Conservation (phyloP, 2,329 filamentous ascomycete genomes). For the Sporothrix pseudoabietina region DNA sequence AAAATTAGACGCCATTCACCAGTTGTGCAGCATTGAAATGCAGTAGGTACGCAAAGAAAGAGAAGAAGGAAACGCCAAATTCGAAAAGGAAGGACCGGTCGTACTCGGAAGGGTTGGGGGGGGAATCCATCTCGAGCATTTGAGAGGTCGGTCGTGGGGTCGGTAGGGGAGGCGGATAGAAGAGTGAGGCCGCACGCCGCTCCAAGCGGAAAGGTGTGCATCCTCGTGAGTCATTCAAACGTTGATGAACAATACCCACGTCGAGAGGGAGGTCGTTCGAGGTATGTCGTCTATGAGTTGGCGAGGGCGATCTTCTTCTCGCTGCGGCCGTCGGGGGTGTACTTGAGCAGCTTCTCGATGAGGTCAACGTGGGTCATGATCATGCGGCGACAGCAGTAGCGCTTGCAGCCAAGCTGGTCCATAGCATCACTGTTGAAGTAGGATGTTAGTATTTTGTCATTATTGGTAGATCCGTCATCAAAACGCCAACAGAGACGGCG, state of each 20-base stretch:
- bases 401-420: slow-evolving; percentile 88
- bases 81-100: not conserved
- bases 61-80: slow-evolving; percentile 5
- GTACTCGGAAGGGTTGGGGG: not conserved
- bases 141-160: not conserved
- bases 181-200: not conserved
- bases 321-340: slow-evolving; percentile 64
- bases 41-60: not conserved
- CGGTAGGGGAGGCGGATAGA: not conserved
- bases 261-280: not conserved
- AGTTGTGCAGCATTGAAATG: not conserved
- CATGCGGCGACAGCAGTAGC: slow-evolving; percentile 99
- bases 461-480: not conserved
- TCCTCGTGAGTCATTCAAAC: not conserved
- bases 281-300: slow-evolving; percentile 31
- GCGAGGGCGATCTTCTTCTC: slow-evolving; percentile 57
- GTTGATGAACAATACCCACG: not conserved
- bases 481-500: not conserved
- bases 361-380: slow-evolving; percentile 99
- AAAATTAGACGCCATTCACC: not conserved
- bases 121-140: not conserved
- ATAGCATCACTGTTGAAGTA: slow-evolving; percentile 76
- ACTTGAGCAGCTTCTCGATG: slow-evolving; percentile 97
- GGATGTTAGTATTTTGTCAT: not conserved
- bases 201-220: not conserved